phyloP scores from a whole-genome alignment of 1,284 basidiomycete species.

The Melampsora larici-populina region DNA sequence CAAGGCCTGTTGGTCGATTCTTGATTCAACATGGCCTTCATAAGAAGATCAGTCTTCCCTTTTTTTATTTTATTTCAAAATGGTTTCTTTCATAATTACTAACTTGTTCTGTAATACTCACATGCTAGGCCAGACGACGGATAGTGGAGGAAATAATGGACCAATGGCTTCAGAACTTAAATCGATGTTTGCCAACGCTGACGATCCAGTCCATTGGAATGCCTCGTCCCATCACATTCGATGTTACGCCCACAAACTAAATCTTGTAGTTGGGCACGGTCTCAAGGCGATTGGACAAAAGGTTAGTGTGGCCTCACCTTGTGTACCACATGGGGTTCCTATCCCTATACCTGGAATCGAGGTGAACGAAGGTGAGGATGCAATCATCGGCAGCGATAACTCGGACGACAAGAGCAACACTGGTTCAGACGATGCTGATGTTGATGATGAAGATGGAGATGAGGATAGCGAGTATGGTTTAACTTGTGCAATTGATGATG shows the following conservation, averaged over 20 bases:
- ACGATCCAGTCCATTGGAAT: not conserved
- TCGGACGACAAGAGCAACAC: too few relatives aligned
- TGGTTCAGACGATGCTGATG: too few relatives aligned
- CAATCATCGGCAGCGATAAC: too few relatives aligned
- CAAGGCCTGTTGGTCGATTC: not conserved
- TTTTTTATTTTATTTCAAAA: too few relatives aligned
- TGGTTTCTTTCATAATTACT: too few relatives aligned
- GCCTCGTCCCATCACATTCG: not conserved
- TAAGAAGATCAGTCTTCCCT: not conserved
- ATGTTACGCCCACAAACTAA: constrained; percentile 2
- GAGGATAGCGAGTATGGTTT: too few relatives aligned
- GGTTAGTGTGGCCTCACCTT: too few relatives aligned
- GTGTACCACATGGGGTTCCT: too few relatives aligned
- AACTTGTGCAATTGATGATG: too few relatives aligned
- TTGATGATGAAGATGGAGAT: too few relatives aligned
- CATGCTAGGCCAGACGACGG: not conserved
- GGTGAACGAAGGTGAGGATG: too few relatives aligned
- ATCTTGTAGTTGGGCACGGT: not conserved
- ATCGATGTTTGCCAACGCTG: not conserved
- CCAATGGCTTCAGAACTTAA: not conserved
- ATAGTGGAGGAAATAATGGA: not conserved
- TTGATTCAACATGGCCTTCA: not conserved
- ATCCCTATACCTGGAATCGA: too few relatives aligned
- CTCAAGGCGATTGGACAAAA: not conserved
- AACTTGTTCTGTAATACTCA: not conserved